Evolutionary conservation across 176 grass and related monocot species (phyloP), one percentile per base, ranked within the genome.

Genomic region (Bromus sterilis): DNA sequence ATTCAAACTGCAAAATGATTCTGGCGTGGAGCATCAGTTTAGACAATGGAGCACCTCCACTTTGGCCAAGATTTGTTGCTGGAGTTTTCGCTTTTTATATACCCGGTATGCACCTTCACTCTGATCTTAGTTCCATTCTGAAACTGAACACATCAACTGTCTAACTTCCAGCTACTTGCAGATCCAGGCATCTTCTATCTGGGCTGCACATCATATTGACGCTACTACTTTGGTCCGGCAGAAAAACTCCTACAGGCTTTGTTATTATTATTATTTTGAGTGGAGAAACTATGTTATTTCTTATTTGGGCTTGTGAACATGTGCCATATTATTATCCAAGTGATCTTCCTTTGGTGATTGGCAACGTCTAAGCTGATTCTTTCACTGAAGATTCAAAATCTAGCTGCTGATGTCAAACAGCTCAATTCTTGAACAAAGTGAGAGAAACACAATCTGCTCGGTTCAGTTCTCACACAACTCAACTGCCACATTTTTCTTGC

Each of bases 81-180:
- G 11, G 56, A 73, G 25, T 39, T 64, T 35, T 4, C 0, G 25
- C 24, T 24, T 60, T 59, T 24, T n/a, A 81, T 80, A 44, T 78
- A 56, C 33, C 4, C 65, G 66, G 57, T 73, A 44, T 56, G 46
- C 31, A 10, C 15, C 13, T 46, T 78, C 33, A 78, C n/a, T 79
- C 23, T 78, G 33, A 78, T 64, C 12, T 80, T 64, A 55, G 7
- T 74, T 79, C 67, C 36, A 57, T 57, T 44, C 29, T 59, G 8
- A 48, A 79, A 25, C 58, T 79, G 23, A 23, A 79, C 25, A 56
- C 75, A 57, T 42, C 41, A 28, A 46, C 56, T 37, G 28, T 34
- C 24, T 42, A 42, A 33, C 42, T 80, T 74, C 25, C 14, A 57
- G 18, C 63, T 61, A 34, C 73, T 80, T 86, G 44, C 57, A 86